Conservation (phyloP, 805 yeast genomes). For the Candida ortonii region DNA sequence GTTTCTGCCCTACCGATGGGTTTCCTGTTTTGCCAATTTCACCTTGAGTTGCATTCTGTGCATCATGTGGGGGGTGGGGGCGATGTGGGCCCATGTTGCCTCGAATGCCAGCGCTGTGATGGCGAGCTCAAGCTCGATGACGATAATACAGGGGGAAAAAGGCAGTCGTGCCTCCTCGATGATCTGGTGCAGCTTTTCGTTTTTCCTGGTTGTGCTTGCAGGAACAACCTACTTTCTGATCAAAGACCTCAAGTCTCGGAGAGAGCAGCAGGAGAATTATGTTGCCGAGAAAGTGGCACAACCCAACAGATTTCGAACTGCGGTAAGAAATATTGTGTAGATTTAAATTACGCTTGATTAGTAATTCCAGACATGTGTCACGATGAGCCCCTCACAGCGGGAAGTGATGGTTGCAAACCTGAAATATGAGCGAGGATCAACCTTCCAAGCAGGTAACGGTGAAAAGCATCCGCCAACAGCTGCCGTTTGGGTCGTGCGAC, state of each 20-base stretch:
- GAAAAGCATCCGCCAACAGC: no score
- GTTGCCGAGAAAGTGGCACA: background rate
- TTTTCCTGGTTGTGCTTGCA: conserved; percentile 40
- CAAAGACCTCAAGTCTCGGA: conserved; percentile 30
- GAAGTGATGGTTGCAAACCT: no score
- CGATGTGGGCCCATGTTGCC: conserved; percentile 64
- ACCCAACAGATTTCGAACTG: background rate
- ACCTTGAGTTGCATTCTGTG: conserved; percentile 36
- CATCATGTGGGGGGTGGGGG: conserved; percentile 60
- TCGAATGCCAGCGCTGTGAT: conserved; percentile 42
- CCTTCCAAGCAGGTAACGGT: no score
- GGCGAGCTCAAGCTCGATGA: conserved; percentile 49
- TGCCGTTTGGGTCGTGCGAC: no score
- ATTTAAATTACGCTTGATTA: no score
- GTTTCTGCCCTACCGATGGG: conserved; percentile 41
- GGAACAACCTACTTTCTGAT: conserved; percentile 36
- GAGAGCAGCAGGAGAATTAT: conserved; percentile 1
- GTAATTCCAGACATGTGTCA: no score
- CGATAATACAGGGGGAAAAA: conserved; percentile 38
- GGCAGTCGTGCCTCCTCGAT: conserved; percentile 56
- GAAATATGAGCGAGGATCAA: no score
- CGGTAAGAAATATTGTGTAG: no score
- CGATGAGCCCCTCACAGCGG: no score
- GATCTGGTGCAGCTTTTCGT: conserved; percentile 60
- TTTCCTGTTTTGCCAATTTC: conserved; percentile 29